A percentile compares a stretch with the other conserved stretches of the same genome.
These are phyloP conservation scores for Aspergillus sergii DNA, from an alignment of 2,329 filamentous ascomycete genomes.

Conservation along the genomic window DNA sequence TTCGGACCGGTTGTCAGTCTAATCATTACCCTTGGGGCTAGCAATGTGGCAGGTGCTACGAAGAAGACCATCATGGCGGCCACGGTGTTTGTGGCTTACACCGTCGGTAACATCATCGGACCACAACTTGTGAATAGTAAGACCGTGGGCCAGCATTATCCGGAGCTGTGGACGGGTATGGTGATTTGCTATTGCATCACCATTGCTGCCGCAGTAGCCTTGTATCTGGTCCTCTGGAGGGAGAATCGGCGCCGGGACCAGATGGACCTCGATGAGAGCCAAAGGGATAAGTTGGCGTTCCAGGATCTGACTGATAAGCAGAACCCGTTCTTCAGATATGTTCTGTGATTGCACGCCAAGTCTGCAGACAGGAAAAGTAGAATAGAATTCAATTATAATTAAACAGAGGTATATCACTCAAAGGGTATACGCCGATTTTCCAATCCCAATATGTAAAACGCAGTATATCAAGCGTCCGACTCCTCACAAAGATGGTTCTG, in stretches of 20 bases:
- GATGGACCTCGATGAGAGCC: constrained; percentile 58
- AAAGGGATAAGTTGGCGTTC: constrained; percentile 67
- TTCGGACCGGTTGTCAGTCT: constrained; percentile 71
- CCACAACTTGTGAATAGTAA: constrained; percentile 71
- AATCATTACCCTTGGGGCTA: constrained; percentile 61
- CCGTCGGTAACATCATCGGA: constrained; percentile 75
- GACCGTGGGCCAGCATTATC: constrained; percentile 68
- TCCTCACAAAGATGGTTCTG: constrained; percentile 16
- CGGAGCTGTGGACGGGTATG: constrained; percentile 69
- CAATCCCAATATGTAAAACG: neutral
- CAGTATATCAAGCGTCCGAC: neutral
- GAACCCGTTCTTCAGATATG: constrained; percentile 69
- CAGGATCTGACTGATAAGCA: constrained; percentile 69
- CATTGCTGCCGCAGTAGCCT: constrained; percentile 56
- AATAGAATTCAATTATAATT: neutral
- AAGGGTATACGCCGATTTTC: neutral
- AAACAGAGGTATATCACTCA: neutral
- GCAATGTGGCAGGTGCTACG: constrained; percentile 74
- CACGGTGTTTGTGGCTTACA: constrained; percentile 74
- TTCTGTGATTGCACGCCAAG: constrained; percentile 37
- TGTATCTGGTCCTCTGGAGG: constrained; percentile 62
- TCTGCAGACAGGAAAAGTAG: neutral
- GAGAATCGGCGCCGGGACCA: constrained; percentile 60
- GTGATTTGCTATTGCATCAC: constrained; percentile 71
- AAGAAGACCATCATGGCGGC: constrained; percentile 79